Conservation (phyloP, 345 rosid genomes). For the Syzygium aromaticum region DNA sequence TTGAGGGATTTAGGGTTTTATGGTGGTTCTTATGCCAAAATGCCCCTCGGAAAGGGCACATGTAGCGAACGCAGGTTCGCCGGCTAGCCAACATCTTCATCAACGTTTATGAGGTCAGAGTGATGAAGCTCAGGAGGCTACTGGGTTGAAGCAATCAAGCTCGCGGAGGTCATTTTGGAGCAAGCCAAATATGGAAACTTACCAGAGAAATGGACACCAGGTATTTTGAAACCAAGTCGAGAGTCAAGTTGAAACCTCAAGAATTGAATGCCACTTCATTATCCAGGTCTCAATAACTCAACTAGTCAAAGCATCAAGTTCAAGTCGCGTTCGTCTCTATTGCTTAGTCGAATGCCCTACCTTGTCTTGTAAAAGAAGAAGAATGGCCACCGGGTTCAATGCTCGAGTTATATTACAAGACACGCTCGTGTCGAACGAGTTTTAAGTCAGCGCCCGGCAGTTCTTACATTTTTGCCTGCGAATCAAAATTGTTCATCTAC, state of each 20-base stretch:
- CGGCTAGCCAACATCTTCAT: not conserved
- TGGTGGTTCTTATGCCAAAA: not conserved
- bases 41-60: not conserved
- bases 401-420: not conserved
- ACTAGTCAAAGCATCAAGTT: not conserved
- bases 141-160: not conserved
- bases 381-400: not conserved
- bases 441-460: not conserved
- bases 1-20: not conserved
- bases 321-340: not conserved
- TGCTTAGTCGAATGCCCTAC: not conserved
- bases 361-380: not conserved
- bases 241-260: not conserved
- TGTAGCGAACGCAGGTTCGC: not conserved
- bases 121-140: not conserved
- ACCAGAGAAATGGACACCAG: rapidly evolving
- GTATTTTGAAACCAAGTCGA: not conserved
- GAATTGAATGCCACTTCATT: not conserved
- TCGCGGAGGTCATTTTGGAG: not conserved
- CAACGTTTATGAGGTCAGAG: not conserved
- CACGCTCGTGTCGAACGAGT: not conserved
- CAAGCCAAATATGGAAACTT: not conserved
- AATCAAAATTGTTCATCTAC: not conserved
- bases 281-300: not conserved
- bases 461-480: not conserved